Base-by-base conservation (phyloP, 1,139 yeast species). In the Lodderomyces elongisporus region DNA sequence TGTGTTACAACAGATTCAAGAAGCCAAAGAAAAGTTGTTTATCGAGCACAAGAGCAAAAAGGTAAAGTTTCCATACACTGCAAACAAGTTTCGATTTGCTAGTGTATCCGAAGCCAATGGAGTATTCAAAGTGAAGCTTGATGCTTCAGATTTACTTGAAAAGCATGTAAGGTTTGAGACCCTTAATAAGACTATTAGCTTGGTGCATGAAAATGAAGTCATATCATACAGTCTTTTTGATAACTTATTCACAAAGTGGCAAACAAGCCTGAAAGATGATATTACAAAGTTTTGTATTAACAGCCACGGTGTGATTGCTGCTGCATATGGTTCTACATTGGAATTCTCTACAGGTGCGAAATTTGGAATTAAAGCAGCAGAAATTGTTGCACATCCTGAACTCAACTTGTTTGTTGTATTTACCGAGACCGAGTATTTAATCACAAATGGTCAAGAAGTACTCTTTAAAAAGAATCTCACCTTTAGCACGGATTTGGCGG, bases 11-110 rank as follows among this genome's bases (percentile, higher is more conserved):
- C 44, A 45, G 2, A 59, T 70, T 14, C 41, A 51, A 4, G 32
- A 34, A 6, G 70, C 74, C 2, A 58, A 67, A 22, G 61, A 57
- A 12, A 55, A 55, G 24, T 52, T 74, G 16, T 70, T 66, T 43
- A 54, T 52, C 17, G 28, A 60, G 4, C 79, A 74, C 45, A 72
- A 70, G 42, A 46, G 67, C 2, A 55, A 57, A 34, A 73, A 71
- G 41, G 51, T 58, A 4, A 48, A 58, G 10, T 50, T 62, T n/a
- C 56, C 64, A 1, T 43, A 58, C 9, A 32, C 34, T 2, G 43
- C 53, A 8, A 55, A 49, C 17, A 32, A 27, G 17, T 12, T 28
- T 13, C 4, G 12, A 4, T n/a, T n/a, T n/a, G n/a, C n/a, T n/a
- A n/a, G n/a, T n/a, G n/a, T n/a, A n/a, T n/a, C n/a, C n/a, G n/a